Evolutionary conservation across 2,329 filamentous ascomycete species (phyloP).

Genomic region (Colletotrichum eleusines): DNA sequence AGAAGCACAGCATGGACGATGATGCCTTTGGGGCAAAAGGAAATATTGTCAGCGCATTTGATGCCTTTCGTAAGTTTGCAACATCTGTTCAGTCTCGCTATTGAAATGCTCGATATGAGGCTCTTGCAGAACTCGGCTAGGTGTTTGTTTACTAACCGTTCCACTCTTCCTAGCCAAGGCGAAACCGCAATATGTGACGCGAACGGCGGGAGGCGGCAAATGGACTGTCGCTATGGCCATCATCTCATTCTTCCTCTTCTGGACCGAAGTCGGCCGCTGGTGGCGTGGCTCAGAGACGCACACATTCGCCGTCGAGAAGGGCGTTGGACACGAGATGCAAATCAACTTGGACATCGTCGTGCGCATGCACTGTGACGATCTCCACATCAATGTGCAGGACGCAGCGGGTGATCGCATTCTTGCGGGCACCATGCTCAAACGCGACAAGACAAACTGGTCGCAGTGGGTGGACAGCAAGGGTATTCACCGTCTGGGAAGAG

Average conservation of each 20-base stretch:
- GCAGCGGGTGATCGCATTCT: conserved; percentile 92
- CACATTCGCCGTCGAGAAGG: conserved; percentile 94
- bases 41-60: conserved; percentile 85
- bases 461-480: conserved; percentile 83
- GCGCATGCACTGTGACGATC: conserved; percentile 84
- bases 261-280: conserved; percentile 85
- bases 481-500: conserved; percentile 70
- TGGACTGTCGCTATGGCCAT: conserved; percentile 89
- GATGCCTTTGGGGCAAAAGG: conserved; percentile 82
- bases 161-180: conserved; percentile 79
- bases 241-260: conserved; percentile 80
- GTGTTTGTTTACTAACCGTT: conserved; percentile 42
- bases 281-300: conserved; percentile 87
- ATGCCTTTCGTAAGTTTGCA: conserved; percentile 87
- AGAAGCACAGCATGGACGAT: conserved; percentile 76
- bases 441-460: conserved; percentile 83
- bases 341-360: conserved; percentile 97
- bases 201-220: conserved; percentile 88
- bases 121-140: not conserved
- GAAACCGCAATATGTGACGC: conserved; percentile 90
- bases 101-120: not conserved
- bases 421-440: conserved; percentile 78
- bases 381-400: conserved; percentile 98
- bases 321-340: conserved; percentile 86
- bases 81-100: not conserved